Evolutionary conservation across 2,329 filamentous ascomycete species (phyloP).

Genomic region (Dactylellina sp.): DNA sequence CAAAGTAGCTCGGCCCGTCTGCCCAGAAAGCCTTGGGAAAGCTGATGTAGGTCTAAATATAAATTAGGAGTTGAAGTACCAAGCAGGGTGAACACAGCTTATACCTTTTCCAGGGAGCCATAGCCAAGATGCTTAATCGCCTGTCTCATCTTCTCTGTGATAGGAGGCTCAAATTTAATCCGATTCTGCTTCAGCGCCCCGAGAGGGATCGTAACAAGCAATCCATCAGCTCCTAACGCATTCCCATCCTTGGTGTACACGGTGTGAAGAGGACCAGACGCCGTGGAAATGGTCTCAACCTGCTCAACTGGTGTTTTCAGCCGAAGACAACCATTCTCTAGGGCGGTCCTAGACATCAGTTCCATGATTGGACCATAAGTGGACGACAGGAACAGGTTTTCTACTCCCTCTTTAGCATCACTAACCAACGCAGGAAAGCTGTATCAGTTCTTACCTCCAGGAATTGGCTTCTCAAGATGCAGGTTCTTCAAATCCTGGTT

Average conservation of each 20-base stretch:
- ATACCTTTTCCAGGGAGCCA: slow-evolving; percentile 77
- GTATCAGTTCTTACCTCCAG: slow-evolving; percentile 71
- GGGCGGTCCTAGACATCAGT: slow-evolving; percentile 70
- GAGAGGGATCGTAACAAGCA: slow-evolving; percentile 76
- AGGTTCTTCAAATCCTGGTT: slow-evolving; percentile 80
- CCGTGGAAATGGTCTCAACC: slow-evolving; percentile 62
- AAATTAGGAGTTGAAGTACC: too few species aligned
- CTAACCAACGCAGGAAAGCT: too few species aligned
- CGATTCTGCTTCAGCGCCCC: slow-evolving; percentile 75
- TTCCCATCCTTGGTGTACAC: slow-evolving; percentile 62
- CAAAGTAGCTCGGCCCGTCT: slow-evolving; percentile 74
- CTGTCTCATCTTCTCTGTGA: slow-evolving; percentile 70
- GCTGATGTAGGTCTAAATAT: slow-evolving; percentile 69
- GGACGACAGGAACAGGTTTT: slow-evolving; percentile 71
- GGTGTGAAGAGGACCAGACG: slow-evolving; percentile 38
- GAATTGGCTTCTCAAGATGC: slow-evolving; percentile 81
- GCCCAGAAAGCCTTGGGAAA: slow-evolving; percentile 83
- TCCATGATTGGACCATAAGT: slow-evolving; percentile 73
- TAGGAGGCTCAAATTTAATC: slow-evolving; percentile 71
- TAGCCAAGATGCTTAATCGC: slow-evolving; percentile 76
- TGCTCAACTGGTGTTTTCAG: slow-evolving; percentile 67
- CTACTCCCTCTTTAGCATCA: slow-evolving; percentile 30
- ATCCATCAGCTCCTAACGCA: slow-evolving; percentile 67
- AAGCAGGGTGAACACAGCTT: too few species aligned
- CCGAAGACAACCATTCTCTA: slow-evolving; percentile 70